Evolutionary conservation across 345 rosid species (phyloP).

Genomic region (Gossypium sturtianum): DNA sequence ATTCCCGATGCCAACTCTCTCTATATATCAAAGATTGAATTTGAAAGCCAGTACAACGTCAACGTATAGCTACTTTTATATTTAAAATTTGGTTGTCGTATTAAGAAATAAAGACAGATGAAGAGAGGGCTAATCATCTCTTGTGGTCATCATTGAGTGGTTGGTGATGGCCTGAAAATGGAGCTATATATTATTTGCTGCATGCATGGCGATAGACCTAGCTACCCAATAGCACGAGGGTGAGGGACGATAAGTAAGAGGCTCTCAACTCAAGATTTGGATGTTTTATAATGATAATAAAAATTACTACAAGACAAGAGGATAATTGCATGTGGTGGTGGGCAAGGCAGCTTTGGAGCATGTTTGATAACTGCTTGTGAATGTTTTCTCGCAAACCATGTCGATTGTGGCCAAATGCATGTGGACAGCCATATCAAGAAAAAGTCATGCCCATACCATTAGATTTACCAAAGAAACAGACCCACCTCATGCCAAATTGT

Average conservation of each 20-base stretch:
- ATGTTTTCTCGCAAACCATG: background rate
- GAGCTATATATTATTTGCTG: background rate
- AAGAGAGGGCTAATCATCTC: background rate
- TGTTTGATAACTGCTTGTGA: slow-evolving; percentile 4
- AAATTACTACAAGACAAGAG: background rate
- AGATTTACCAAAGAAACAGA: background rate
- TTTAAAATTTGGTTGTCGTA: background rate
- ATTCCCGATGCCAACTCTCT: background rate
- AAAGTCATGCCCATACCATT: background rate
- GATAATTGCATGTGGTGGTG: background rate
- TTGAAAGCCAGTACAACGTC: background rate
- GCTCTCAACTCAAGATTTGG: background rate
- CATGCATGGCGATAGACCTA: background rate
- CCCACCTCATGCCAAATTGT: background rate
- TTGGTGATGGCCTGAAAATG: background rate
- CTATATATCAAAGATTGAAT: background rate
- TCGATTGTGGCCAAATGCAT: slow-evolving; percentile 2
- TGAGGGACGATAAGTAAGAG: background rate
- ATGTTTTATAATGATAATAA: background rate
- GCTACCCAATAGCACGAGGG: background rate
- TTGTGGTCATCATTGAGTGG: background rate
- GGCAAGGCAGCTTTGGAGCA: background rate
- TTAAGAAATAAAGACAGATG: background rate
- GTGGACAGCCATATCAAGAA: slow-evolving; percentile 6
- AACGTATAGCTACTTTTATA: background rate